Evolutionary conservation across 2,329 filamentous ascomycete species (phyloP).

Genomic region (Mycosphaerella sp.): DNA sequence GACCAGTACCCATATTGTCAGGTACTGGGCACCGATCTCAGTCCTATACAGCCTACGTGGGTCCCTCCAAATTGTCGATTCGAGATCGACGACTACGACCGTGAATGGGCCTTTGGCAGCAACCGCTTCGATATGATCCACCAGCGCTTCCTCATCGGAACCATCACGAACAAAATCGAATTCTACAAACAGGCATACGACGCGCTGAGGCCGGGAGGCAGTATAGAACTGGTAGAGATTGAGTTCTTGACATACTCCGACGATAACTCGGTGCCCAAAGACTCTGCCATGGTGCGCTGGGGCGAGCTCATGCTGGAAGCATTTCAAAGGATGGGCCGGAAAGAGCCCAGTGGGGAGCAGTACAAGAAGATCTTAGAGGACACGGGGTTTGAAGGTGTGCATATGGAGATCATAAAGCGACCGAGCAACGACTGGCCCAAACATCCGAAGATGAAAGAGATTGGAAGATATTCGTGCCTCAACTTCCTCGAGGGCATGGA

Average conservation of each 20-base stretch:
- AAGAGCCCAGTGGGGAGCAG: slow-evolving; percentile 14
- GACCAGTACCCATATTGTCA: slow-evolving; percentile 23
- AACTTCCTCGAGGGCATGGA: slow-evolving; percentile 16
- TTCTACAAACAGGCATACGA: slow-evolving; percentile 31
- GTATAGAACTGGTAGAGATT: slow-evolving; percentile 41
- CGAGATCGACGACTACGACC: slow-evolving; percentile 26
- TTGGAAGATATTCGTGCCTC: slow-evolving; percentile 20
- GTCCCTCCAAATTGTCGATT: slow-evolving; percentile 27
- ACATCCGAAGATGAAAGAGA: slow-evolving; percentile 19
- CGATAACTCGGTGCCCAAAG: slow-evolving; percentile 36
- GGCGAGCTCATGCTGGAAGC: slow-evolving; percentile 24
- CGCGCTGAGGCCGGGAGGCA: slow-evolving; percentile 39
- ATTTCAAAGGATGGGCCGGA: slow-evolving; percentile 21
- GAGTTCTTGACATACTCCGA: slow-evolving; percentile 36
- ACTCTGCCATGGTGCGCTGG: slow-evolving; percentile 25
- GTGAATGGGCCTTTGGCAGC: slow-evolving; percentile 37
- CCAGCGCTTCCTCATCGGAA: slow-evolving; percentile 34
- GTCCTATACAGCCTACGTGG: slow-evolving; percentile 26
- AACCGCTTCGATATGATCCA: slow-evolving; percentile 41
- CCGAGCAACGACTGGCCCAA: slow-evolving; percentile 30
- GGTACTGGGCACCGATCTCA: slow-evolving; percentile 26
- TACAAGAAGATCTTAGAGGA: slow-evolving; percentile 20
- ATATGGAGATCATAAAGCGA: slow-evolving; percentile 22
- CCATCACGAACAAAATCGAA: slow-evolving; percentile 21
- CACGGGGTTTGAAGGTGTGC: slow-evolving; percentile 27